A percentile compares a stretch with the other conserved stretches of the same genome.
Conservation (phyloP, 208 protist species). For the Trypanosoma congolense region DNA sequence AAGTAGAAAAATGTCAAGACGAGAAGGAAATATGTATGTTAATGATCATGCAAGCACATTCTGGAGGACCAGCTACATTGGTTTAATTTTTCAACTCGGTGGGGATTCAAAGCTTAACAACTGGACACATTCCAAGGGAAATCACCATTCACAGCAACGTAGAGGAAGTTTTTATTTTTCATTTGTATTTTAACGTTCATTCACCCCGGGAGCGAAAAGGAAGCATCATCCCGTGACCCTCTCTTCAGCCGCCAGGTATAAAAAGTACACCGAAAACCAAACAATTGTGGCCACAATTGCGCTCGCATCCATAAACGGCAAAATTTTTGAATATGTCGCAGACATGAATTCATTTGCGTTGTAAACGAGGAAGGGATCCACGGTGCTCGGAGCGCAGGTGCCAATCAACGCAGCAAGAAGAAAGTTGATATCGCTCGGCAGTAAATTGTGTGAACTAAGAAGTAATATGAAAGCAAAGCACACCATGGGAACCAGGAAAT, state of each 20-base stretch:
- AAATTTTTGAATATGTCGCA: conserved; percentile 46
- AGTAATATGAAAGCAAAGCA: conserved; percentile 30
- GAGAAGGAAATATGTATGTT: no score
- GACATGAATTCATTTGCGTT: conserved; percentile 54
- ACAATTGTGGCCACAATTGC: conserved; percentile 45
- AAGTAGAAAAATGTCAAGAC: no score
- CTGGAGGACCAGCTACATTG: no score
- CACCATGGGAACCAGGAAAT: conserved; percentile 18
- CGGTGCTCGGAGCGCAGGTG: conserved; percentile 23
- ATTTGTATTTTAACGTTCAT: no score
- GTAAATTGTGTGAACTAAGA: conserved; percentile 13
- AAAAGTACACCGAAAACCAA: conserved; percentile 41
- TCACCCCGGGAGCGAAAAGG: not conserved
- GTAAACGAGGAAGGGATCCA: conserved; percentile 40
- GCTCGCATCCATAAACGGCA: conserved; percentile 60
- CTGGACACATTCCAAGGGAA: no score
- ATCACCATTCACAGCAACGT: no score
- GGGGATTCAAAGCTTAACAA: no score
- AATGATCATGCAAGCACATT: no score
- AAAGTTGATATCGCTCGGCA: conserved; percentile 12
- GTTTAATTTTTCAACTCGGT: no score
- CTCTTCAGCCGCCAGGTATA: conserved; percentile 6
- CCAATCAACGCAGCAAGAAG: conserved; percentile 17
- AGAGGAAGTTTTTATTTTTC: no score
- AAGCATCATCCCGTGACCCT: not conserved